Base-by-base conservation (phyloP, 2,329 filamentous ascomycete genomes). In the Xylariaceae sp. region DNA sequence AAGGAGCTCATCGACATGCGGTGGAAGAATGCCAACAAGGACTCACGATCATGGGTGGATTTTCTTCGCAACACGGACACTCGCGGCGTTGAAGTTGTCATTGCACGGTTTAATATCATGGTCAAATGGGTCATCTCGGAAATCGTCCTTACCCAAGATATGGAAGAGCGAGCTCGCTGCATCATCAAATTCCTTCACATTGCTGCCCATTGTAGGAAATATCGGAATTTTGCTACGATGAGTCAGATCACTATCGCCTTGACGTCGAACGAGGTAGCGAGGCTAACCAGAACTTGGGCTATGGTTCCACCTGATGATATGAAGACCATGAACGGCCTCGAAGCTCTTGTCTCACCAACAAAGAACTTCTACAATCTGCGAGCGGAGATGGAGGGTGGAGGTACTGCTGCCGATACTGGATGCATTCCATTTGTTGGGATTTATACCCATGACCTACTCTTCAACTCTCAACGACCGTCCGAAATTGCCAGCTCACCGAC, bases 61-160 rank as follows among this genome's bases (percentile, higher is more conserved):
- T 93, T 92, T 68, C 78, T 93, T 41, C 85, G 87, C 50, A 86
- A 87, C 48, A 82, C 87, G 43, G 86, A 90, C 64, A 87, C 88
- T 1, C 84, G 83, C 51, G 90, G 90, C 14, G 88, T 95, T 40
- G 90, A 93, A 68, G 88, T 95, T 20, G 89, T 93, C 46, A 90
- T 93, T 71, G 89, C 90, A 7, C 87, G 90, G 47, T 95, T 95
- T 78, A 95, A 95, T 71, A 84, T 95, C 61, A 89, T 93, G 77
- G 90, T 93, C 59, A 93, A 93, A 71, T 95, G 90, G 90, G 88
- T 86, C 23, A 83, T 92, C 23, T 93, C 90, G 1, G 89, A 93
- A 71, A 84, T 89, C 62, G 82, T 95, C 7, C 79, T 95, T 46
- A 95, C 89, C 0, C 83, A 88, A 61, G 78, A 87, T 53, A 74